phyloP scores from a whole-genome alignment of 805 yeast genomes.

The Pichia kluyveri region DNA sequence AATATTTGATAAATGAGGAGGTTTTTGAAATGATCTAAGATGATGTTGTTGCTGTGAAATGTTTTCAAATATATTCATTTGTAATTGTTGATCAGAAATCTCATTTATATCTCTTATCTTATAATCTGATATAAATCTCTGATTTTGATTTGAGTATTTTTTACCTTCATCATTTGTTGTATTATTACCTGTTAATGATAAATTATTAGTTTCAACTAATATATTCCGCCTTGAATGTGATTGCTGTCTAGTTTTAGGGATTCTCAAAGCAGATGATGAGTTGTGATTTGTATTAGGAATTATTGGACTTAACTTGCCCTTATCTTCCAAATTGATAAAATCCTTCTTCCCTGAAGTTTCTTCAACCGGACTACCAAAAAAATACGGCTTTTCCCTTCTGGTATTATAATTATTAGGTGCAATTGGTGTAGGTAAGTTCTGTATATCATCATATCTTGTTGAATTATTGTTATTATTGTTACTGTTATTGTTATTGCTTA shows the following conservation, averaged over 20 bases:
- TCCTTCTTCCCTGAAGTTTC: not conserved
- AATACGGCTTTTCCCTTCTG: not conserved
- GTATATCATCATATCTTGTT: conserved; percentile 8
- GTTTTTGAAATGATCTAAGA: not conserved
- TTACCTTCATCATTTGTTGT: not conserved
- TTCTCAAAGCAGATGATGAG: not conserved
- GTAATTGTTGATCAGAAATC: not conserved
- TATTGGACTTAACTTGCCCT: not conserved
- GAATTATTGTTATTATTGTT: not conserved
- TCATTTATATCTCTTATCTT: conserved; percentile 3
- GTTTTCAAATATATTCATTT: not conserved
- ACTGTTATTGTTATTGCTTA: not conserved
- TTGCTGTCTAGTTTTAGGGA: not conserved
- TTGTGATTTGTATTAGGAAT: not conserved
- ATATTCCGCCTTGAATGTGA: not conserved
- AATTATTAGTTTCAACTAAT: conserved; percentile 1
- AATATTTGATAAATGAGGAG: conserved; percentile 7
- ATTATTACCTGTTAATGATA: not conserved
- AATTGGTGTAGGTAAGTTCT: conserved; percentile 20
- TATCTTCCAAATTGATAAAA: not conserved
- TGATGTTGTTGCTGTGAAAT: not conserved
- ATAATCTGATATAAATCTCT: conserved; percentile 13
- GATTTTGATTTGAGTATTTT: not conserved
- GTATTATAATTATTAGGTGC: not conserved
- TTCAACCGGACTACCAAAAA: not conserved